Conservation (phyloP, 192 early-diverging fungal species). For the Podila verticillata region DNA sequence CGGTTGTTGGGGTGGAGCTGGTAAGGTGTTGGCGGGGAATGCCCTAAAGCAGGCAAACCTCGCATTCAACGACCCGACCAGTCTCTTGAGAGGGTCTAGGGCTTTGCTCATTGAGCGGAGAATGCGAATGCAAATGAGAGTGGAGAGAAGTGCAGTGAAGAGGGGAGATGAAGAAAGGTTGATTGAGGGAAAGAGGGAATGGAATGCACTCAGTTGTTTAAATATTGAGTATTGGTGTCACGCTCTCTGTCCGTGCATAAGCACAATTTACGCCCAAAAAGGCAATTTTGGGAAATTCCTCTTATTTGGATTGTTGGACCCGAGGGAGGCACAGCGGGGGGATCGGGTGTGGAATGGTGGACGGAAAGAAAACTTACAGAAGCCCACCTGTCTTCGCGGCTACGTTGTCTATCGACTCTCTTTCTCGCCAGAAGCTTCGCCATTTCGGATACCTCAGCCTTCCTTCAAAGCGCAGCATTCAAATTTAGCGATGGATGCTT, state of each 20-base stretch:
- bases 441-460: too few relatives aligned
- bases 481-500: too few relatives aligned
- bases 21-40: conserved; percentile 11
- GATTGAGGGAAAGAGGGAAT: not conserved
- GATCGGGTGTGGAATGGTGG: too few relatives aligned
- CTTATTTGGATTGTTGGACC: not conserved
- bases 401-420: too few relatives aligned
- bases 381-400: too few relatives aligned
- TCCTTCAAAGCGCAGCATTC: too few relatives aligned
- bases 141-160: not conserved
- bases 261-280: conserved; percentile 3
- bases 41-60: conserved; percentile 42
- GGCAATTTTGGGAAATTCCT: conserved; percentile 15
- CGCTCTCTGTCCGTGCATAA: too few relatives aligned
- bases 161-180: not conserved
- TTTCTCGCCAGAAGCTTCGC: too few relatives aligned
- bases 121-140: not conserved
- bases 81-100: conserved; percentile 49
- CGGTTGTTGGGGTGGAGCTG: conserved; percentile 9
- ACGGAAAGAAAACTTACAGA: too few relatives aligned
- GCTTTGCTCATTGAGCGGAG: conserved; percentile 37
- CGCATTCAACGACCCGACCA: conserved; percentile 52
- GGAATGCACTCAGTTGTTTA: not conserved
- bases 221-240: not conserved
- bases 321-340: too few relatives aligned